Base-by-base conservation (phyloP, 1,284 basidiomycete species). In the Thelephora terrestris region DNA sequence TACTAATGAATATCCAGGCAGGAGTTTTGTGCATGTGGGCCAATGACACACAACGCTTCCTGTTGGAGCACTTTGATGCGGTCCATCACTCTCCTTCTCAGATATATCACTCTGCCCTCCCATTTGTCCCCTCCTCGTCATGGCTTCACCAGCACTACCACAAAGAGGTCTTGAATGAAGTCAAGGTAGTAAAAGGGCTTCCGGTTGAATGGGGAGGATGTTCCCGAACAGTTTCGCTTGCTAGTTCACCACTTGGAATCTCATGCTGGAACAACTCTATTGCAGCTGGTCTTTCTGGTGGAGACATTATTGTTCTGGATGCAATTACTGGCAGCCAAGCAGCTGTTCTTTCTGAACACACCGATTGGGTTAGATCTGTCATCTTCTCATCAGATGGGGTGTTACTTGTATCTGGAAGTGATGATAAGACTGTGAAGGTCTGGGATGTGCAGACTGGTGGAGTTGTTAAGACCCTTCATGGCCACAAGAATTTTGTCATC, bases 311-410 rank as follows among this genome's bases (percentile, higher is more conserved):
- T 9, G 2, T 40, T n/a, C 23, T 18, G 10, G 38, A 40, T 40
- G 38, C 38, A 9, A 23, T 20, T 10, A 40, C 38, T 4, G 38
- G 38, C 9, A 40, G 38, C 10, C 7, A 10, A 1, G 4, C 7
- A 20, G 7, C 10, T 10, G 38, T 18, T n/a, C 23, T 40, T 40
- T 7, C 18, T 3, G 38, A 16, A 10, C 38, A 40, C 38, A 40
- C 7, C 7, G 34, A 25, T 7, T 7, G 10, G n/a, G 44, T 50
- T 35, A n/a, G 9, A 5, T 52, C 44, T 14, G 34, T 52, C 2
- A 37, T 35, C 24, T 47, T 52, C 38, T 47, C 43, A 12, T 36
- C 18, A 10, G 50, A 52, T 32, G 32, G 48, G 27, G 36, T 6
- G 23, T 39, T 37, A 17, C n/a, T 50, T 27, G 47, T 38, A 14